Conservation (phyloP, 352 stramenopile genomes). For the Pythium oligandrum region DNA sequence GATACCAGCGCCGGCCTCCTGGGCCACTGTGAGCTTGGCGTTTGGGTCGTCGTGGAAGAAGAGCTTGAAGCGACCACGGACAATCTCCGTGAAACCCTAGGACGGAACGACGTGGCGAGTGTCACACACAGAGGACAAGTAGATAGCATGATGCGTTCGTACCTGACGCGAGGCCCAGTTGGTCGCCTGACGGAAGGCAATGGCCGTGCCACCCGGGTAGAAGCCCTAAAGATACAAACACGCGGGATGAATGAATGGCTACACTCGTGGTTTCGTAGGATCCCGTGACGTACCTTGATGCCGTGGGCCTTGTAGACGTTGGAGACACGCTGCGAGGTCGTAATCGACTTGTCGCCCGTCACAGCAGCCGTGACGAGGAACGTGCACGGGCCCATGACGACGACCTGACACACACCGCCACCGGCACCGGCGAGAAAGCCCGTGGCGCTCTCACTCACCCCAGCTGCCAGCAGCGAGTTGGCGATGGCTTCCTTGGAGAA, state of each 20-base stretch:
- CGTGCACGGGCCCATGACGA: conserved; percentile 89
- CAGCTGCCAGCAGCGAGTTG: conserved; percentile 69
- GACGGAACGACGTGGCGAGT: too few species aligned
- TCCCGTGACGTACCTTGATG: conserved; percentile 39
- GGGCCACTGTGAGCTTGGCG: conserved; percentile 85
- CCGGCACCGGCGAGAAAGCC: conserved; percentile 81
- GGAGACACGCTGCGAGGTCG: conserved; percentile 72
- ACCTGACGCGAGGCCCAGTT: conserved; percentile 88
- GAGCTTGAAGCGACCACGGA: conserved; percentile 82
- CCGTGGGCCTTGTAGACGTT: conserved; percentile 84
- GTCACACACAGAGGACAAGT: too few species aligned
- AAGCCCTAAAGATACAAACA: conserved; percentile 43
- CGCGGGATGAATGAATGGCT: not conserved
- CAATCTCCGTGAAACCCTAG: conserved; percentile 85
- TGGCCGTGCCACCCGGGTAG: conserved; percentile 87
- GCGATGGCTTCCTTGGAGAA: conserved; percentile 88
- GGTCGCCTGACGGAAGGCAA: conserved; percentile 88
- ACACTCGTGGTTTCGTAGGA: too few species aligned
- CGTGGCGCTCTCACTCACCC: conserved; percentile 56
- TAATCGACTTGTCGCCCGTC: conserved; percentile 87
- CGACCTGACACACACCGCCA: conserved; percentile 84
- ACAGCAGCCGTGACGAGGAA: conserved; percentile 89
- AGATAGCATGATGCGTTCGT: not conserved
- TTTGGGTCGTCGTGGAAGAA: conserved; percentile 76
- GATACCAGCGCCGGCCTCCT: conserved; percentile 84